These are phyloP conservation scores for Pyricularia sp. DNA, from an alignment of 2,329 filamentous ascomycete species.

Conservation along the genomic window DNA sequence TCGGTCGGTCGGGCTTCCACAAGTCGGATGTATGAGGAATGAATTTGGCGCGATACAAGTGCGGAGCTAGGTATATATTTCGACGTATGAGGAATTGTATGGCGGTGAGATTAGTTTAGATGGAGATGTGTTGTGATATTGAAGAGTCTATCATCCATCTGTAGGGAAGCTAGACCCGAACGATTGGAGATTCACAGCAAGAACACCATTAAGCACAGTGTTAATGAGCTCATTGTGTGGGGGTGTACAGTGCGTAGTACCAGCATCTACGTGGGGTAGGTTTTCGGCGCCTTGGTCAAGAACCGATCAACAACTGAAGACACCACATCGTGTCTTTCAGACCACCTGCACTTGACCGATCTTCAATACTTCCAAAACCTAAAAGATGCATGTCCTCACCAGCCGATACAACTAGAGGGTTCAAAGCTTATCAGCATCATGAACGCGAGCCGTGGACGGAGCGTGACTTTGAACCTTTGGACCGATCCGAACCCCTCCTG, in stretches of 20 bases:
- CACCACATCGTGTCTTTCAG: background rate
- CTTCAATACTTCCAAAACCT: background rate
- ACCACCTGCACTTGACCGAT: background rate
- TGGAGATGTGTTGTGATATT: background rate
- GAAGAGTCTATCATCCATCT: background rate
- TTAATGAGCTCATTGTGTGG: background rate
- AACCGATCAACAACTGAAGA: background rate
- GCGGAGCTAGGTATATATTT: background rate
- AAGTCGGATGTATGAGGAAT: background rate
- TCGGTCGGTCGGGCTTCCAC: background rate
- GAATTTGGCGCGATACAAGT: background rate
- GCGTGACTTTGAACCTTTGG: background rate
- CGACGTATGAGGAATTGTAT: background rate
- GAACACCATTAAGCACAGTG: background rate
- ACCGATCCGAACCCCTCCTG: constrained; percentile 3
- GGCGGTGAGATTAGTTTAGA: background rate
- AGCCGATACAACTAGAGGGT: background rate
- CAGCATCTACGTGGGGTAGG: background rate
- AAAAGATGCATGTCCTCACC: background rate
- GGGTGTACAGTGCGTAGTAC: background rate
- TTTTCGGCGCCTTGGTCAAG: background rate
- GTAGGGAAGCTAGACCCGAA: background rate
- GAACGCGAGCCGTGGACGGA: background rate
- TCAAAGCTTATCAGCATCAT: background rate
- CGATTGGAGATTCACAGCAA: background rate